phyloP scores from a whole-genome alignment of 2,329 filamentous ascomycete genomes.

The Hypoxylon sp. region DNA sequence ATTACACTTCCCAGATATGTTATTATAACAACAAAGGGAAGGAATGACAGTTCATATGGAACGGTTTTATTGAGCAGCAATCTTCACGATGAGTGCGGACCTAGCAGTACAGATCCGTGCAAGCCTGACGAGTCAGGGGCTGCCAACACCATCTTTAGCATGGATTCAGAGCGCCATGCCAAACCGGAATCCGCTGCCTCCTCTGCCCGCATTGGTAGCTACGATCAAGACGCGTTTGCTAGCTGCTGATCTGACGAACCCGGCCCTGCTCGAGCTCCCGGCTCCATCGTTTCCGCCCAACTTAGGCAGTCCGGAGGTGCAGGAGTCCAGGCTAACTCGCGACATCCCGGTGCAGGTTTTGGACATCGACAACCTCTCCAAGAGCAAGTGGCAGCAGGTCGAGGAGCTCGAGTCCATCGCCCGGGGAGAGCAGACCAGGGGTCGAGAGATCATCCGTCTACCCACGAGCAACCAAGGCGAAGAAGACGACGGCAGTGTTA shows the following conservation, averaged over 20 bases:
- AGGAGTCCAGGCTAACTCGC: conserved; percentile 67
- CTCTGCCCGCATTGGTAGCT: conserved; percentile 78
- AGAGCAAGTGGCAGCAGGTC: conserved; percentile 86
- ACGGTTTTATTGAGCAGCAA: conserved; percentile 9
- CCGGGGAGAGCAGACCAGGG: conserved; percentile 79
- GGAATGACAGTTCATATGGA: conserved; percentile 19
- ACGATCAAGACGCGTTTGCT: conserved; percentile 86
- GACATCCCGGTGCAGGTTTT: conserved; percentile 84
- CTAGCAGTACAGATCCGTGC: conserved; percentile 63
- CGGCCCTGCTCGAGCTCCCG: conserved; percentile 62
- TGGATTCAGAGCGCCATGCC: conserved; percentile 76
- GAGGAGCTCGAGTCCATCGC: conserved; percentile 82
- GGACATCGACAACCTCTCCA: conserved; percentile 85
- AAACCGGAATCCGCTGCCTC: conserved; percentile 67
- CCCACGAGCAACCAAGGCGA: conserved; percentile 58
- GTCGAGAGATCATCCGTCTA: conserved; percentile 84
- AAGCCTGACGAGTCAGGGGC: conserved; percentile 64
- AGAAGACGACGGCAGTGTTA: conserved; percentile 61
- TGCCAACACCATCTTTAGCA: conserved; percentile 64
- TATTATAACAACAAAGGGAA: background rate
- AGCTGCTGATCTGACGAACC: conserved; percentile 78
- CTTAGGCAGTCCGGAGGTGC: conserved; percentile 64
- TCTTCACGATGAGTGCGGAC: conserved; percentile 47
- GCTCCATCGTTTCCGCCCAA: conserved; percentile 64
- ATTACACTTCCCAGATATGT: background rate